phyloP scores from a whole-genome alignment of 306 rosid species.

The Cicer bijugum region DNA sequence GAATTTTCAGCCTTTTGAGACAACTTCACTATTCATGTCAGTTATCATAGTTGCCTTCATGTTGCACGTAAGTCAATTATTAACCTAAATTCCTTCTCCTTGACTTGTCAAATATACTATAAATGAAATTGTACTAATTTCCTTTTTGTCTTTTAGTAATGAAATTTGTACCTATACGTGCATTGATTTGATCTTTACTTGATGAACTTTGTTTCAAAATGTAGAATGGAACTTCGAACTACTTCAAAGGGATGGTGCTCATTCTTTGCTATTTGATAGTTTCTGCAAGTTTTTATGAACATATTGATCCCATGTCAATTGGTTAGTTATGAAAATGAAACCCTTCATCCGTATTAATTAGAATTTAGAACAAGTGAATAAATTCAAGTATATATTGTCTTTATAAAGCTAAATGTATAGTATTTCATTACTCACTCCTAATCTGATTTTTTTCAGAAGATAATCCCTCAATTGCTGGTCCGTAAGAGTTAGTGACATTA shows the following conservation, averaged over 20 bases:
- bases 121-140: background rate
- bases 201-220: constrained; percentile 14
- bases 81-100: background rate
- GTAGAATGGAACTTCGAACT: constrained; percentile 41
- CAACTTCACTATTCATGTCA: constrained; percentile 65
- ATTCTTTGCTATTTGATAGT: constrained; percentile 44
- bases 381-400: background rate
- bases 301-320: constrained; percentile 28
- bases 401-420: background rate
- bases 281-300: constrained; percentile 39
- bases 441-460: constrained; percentile 10
- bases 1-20: constrained; percentile 73
- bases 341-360: background rate
- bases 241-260: constrained; percentile 44
- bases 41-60: constrained; percentile 69
- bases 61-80: constrained; percentile 57
- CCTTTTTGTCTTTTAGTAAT: background rate
- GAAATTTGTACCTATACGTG: background rate
- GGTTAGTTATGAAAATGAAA: constrained; percentile 31
- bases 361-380: background rate
- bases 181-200: constrained; percentile 1
- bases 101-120: background rate
- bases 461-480: constrained; percentile 16
- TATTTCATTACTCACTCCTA: background rate
- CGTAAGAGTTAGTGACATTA: background rate